Percentiles rank a stretch among this genome's conserved stretches.
Evolutionary conservation across 164 flowering plant genomes (phyloP).

Genomic region (Akebia trifoliata): DNA sequence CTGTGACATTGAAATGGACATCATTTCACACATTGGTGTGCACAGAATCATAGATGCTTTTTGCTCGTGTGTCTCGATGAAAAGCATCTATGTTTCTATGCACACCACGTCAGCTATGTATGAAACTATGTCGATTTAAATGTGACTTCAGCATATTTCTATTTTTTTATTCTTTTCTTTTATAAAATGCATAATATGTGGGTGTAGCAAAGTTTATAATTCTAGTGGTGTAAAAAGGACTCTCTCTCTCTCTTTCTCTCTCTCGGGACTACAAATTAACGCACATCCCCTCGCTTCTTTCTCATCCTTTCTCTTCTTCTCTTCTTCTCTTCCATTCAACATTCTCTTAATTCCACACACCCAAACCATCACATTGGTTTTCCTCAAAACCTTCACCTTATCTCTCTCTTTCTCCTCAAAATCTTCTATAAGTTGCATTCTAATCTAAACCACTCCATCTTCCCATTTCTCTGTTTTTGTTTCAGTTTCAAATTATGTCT

Average conservation of each 20-base stretch:
- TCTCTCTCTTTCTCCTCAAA: neutral
- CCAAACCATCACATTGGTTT: neutral
- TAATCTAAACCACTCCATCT: constrained; percentile 6
- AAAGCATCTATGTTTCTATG: no score
- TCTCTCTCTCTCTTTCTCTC: neutral
- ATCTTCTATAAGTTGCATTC: no score
- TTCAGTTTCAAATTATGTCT: constrained; percentile 23
- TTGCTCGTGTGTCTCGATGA: no score
- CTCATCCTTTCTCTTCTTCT: constrained; percentile 6
- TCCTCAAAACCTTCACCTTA: neutral
- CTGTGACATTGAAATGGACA: no score
- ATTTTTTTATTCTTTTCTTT: neutral
- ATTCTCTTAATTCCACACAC: no score
- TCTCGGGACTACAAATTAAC: constrained; percentile 14
- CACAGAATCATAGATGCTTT: no score
- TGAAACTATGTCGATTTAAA: no score
- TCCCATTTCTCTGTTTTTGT: neutral
- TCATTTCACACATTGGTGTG: no score
- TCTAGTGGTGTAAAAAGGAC: constrained; percentile 6
- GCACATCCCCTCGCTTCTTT: constrained; percentile 1
- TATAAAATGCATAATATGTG: constrained; percentile 11
- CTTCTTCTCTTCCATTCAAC: neutral
- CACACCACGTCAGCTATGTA: no score
- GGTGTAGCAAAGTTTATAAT: neutral
- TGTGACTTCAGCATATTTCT: no score